Conservation (phyloP, 1,284 basidiomycete genomes). For the Cronartium quercuum region DNA sequence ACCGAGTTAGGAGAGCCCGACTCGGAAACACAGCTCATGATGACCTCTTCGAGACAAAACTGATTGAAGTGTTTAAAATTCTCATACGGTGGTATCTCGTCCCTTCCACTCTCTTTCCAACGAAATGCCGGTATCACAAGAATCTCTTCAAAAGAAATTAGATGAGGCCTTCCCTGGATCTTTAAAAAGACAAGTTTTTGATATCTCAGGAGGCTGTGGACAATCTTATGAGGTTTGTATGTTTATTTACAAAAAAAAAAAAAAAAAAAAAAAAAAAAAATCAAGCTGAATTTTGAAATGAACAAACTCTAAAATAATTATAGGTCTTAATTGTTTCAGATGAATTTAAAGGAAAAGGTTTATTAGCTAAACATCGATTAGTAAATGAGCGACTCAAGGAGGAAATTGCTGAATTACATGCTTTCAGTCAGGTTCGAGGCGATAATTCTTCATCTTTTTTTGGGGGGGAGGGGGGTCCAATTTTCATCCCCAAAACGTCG, state of each 20-base stretch:
- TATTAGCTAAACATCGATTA: constrained; percentile 20
- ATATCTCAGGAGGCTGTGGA: constrained; percentile 34
- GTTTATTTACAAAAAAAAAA: no score
- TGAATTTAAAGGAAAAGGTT: constrained; percentile 23
- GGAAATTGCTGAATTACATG: constrained; percentile 25
- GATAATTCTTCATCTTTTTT: not conserved
- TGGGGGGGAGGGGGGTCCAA: not conserved
- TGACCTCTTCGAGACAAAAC: no score
- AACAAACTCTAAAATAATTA: not conserved
- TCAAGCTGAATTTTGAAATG: not conserved
- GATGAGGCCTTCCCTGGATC: constrained; percentile 10
- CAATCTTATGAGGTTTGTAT: constrained; percentile 28
- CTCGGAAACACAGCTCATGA: no score
- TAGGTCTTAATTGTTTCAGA: constrained; percentile 32
- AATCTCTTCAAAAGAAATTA: constrained; percentile 19
- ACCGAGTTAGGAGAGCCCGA: no score
- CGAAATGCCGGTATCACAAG: constrained; percentile 18
- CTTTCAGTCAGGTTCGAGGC: constrained; percentile 22
- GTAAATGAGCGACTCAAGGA: constrained; percentile 23
- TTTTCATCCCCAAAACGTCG: no score
- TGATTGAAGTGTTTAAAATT: no score
- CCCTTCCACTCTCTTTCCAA: not conserved
- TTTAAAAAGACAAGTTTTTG: constrained; percentile 22
- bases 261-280: no score
- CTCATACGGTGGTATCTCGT: no score